These are phyloP conservation scores for Dendrocalamus latiflorus DNA, from an alignment of 202 grass and related monocot species.

Conservation along the genomic window DNA sequence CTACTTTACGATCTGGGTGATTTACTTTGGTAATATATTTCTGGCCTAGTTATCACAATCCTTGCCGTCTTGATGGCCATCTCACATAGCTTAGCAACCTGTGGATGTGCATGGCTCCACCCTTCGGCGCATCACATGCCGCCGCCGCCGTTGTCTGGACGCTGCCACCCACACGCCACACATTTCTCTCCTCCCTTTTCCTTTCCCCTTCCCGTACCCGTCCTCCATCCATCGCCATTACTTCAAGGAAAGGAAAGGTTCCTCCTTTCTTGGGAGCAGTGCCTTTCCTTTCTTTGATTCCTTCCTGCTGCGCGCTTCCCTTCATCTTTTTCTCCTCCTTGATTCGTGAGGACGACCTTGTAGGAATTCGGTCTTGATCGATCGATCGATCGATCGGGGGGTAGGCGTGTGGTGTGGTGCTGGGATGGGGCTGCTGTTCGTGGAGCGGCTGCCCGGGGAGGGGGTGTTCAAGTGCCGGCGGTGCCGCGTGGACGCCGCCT, in stretches of 20 bases:
- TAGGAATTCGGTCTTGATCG: not conserved
- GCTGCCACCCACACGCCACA: too few species aligned
- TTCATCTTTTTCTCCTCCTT: not conserved
- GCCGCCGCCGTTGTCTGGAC: too few species aligned
- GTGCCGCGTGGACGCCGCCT: slow-evolving; percentile 62
- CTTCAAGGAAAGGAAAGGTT: slow-evolving; percentile 31
- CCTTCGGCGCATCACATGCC: not conserved
- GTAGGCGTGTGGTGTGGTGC: too few species aligned
- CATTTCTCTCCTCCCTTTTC: not conserved
- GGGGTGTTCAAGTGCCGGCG: slow-evolving; percentile 53
- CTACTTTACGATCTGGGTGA: not conserved
- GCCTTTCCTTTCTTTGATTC: not conserved
- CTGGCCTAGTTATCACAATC: not conserved
- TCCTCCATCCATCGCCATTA: not conserved
- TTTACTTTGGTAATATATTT: not conserved
- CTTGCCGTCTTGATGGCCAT: not conserved
- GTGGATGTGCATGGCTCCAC: not conserved
- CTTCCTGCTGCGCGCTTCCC: not conserved
- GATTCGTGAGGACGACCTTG: too few species aligned
- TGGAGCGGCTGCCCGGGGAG: slow-evolving; percentile 39
- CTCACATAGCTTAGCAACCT: not conserved
- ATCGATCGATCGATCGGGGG: not conserved
- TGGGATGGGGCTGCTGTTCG: slow-evolving; percentile 63
- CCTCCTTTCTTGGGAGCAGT: not conserved
- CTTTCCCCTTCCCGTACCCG: not conserved